Conservation (phyloP, 306 rosid genomes). For the Gastrolobium bilobum region DNA sequence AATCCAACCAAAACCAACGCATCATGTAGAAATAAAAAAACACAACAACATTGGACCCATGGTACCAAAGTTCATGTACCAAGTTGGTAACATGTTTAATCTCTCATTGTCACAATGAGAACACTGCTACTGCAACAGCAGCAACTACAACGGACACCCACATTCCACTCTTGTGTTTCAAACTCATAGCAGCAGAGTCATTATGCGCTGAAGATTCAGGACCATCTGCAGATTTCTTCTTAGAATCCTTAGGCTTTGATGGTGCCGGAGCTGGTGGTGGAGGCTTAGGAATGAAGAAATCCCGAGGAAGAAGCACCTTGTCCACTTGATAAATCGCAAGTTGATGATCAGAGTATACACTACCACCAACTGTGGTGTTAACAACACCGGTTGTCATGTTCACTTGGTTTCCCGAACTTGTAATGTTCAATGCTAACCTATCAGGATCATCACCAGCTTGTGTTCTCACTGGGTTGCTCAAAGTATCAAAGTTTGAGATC, state of each 20-base stretch:
- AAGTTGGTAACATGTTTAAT: constrained; percentile 12
- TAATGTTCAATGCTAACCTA: constrained; percentile 67
- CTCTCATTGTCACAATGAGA: constrained; percentile 45
- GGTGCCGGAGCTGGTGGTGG: constrained; percentile 67
- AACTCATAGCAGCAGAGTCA: constrained; percentile 47
- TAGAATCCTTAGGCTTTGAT: constrained; percentile 46
- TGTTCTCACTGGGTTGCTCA: constrained; percentile 76
- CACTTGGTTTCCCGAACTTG: constrained; percentile 68
- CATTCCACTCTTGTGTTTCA: constrained; percentile 31
- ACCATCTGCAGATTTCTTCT: constrained; percentile 54
- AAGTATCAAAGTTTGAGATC: constrained; percentile 69
- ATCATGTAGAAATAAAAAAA: constrained; percentile 28
- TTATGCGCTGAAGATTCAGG: constrained; percentile 39
- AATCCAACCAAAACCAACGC: constrained; percentile 33
- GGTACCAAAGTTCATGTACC: background rate
- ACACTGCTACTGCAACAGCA: background rate
- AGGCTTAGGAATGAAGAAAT: constrained; percentile 63
- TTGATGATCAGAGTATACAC: constrained; percentile 71
- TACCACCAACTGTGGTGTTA: constrained; percentile 71
- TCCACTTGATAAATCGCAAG: constrained; percentile 77
- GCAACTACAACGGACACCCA: constrained; percentile 15
- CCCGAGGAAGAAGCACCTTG: constrained; percentile 68
- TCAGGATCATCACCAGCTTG: constrained; percentile 72
- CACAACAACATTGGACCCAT: constrained; percentile 40
- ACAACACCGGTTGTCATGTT: constrained; percentile 71